These are phyloP conservation scores for Alectoria sarmentosa DNA, from an alignment of 495 filamentous ascomycete species.

Conservation along the genomic window DNA sequence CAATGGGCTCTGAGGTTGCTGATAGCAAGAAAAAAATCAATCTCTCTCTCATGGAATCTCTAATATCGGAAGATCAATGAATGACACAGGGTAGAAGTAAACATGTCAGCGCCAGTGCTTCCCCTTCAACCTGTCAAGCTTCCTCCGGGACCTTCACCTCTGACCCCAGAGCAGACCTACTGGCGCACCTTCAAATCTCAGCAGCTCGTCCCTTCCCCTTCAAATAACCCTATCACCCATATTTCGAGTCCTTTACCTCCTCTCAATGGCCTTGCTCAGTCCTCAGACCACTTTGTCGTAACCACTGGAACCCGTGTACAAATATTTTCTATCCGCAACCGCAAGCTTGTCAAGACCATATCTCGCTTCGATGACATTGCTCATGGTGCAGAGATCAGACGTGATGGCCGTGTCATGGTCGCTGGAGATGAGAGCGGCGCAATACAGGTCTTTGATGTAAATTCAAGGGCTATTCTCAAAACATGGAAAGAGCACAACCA, in stretches of 20 bases:
- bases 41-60: background rate
- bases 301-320: conserved; percentile 88
- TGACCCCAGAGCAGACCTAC: conserved; percentile 88
- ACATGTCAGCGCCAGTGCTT: conserved; percentile 84
- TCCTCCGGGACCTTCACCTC: conserved; percentile 59
- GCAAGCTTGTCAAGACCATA: conserved; percentile 85
- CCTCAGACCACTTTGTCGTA: conserved; percentile 76
- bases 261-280: conserved; percentile 40
- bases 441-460: conserved; percentile 91
- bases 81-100: background rate
- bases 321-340: conserved; percentile 81
- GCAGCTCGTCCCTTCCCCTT: conserved; percentile 75
- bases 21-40: background rate
- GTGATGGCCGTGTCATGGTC: conserved; percentile 81
- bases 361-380: conserved; percentile 85
- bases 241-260: conserved; percentile 69
- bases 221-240: conserved; percentile 76
- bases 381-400: conserved; percentile 75
- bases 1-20: too few relatives aligned
- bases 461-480: conserved; percentile 82
- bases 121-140: conserved; percentile 79
- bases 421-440: conserved; percentile 84
- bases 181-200: conserved; percentile 91
- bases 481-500: conserved; percentile 96
- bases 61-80: too few relatives aligned